Evolutionary conservation across 352 stramenopile genomes (phyloP).

Genomic region (Saprolegnia parasitica): DNA sequence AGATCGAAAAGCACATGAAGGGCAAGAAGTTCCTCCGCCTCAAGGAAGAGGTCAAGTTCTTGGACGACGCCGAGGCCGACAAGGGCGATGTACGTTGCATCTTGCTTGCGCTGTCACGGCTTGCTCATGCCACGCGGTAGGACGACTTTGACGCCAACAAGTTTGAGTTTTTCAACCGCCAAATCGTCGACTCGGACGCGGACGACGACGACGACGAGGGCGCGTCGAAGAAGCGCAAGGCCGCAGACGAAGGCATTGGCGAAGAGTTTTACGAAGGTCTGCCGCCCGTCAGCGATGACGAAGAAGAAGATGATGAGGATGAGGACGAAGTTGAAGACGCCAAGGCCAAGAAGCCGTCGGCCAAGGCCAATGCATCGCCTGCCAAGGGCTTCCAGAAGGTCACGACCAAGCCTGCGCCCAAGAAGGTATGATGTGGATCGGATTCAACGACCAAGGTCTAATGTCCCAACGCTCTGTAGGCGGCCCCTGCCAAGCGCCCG

Average conservation of each 20-base stretch:
- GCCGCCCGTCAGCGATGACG: conserved; percentile 37
- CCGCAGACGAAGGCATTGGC: conserved; percentile 28
- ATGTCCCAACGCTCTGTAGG: background rate
- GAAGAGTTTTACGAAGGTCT: conserved; percentile 42
- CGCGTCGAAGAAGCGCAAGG: conserved; percentile 41
- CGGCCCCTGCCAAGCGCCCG: background rate
- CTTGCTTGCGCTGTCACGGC: background rate
- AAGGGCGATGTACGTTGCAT: conserved; percentile 16
- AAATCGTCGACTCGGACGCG: conserved; percentile 65
- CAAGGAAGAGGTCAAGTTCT: conserved; percentile 66
- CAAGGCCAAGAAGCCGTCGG: conserved; percentile 31
- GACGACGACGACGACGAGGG: conserved; percentile 52
- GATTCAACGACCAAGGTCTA: background rate
- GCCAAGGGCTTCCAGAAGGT: conserved; percentile 25
- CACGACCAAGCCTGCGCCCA: background rate
- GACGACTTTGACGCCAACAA: conserved; percentile 62
- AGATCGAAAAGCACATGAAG: conserved; percentile 87
- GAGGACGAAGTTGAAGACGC: conserved; percentile 31
- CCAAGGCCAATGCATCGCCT: conserved; percentile 27
- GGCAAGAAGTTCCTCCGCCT: conserved; percentile 82
- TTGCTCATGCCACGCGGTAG: background rate
- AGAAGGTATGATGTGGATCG: too few species aligned
- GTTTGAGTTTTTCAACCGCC: conserved; percentile 77
- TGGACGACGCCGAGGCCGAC: conserved; percentile 36
- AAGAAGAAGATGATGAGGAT: conserved; percentile 39